phyloP scores from a whole-genome alignment of 257 asterid species.

The Phtheirospermum japonicum region DNA sequence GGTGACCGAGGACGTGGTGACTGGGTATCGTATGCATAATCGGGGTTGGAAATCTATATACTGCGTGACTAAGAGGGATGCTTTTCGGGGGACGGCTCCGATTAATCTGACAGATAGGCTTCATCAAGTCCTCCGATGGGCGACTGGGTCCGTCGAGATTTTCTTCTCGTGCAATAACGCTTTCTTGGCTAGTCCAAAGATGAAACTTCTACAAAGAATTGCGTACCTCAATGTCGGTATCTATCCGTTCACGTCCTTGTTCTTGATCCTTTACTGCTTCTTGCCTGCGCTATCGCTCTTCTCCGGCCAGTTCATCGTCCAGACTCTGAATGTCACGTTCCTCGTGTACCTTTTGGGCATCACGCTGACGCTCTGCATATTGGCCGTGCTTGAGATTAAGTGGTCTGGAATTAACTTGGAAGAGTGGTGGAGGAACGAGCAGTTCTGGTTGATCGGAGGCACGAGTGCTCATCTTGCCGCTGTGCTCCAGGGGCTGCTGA shows the following conservation, averaged over 20 bases:
- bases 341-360: constrained; percentile 65
- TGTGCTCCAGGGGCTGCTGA: constrained; percentile 75
- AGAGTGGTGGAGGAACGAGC: constrained; percentile 94
- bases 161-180: constrained; percentile 86
- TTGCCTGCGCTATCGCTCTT: constrained; percentile 80
- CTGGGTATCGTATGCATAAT: constrained; percentile 85
- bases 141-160: constrained; percentile 83
- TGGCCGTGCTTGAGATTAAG: constrained; percentile 80
- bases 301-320: too few species aligned
- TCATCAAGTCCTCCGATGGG: constrained; percentile 92
- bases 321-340: constrained; percentile 69
- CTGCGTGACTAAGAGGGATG: constrained; percentile 80
- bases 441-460: constrained; percentile 84
- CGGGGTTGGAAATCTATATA: constrained; percentile 84
- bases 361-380: constrained; percentile 52
- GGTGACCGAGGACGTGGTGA: too few species aligned
- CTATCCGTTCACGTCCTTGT: constrained; percentile 74
- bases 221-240: too few species aligned
- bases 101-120: constrained; percentile 83
- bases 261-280: constrained; percentile 81
- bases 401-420: constrained; percentile 75
- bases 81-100: constrained; percentile 89
- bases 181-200: constrained; percentile 64
- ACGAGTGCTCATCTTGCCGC: constrained; percentile 91
- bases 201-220: constrained; percentile 67